Percentiles rank a stretch among this genome's conserved stretches.
These are phyloP conservation scores for Saccharomyces eubayanus DNA, from an alignment of 805 yeast species.

Conservation along the genomic window DNA sequence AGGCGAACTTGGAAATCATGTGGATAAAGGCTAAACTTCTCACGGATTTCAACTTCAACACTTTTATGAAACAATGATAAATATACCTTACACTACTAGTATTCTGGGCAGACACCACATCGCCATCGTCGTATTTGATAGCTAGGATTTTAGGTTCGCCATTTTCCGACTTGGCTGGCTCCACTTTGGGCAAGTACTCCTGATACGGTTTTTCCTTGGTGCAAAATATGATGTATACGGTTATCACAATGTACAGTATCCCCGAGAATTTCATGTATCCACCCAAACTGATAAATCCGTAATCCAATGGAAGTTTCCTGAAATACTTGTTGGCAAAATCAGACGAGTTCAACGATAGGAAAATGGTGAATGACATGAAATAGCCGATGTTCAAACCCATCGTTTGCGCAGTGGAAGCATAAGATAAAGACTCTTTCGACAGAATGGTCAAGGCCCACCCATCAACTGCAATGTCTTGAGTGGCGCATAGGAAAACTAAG, in stretches of 20 bases:
- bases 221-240: constrained; percentile 47
- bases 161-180: constrained; percentile 4
- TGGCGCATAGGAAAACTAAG: constrained; percentile 83
- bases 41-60: constrained; percentile 61
- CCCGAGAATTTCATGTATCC: constrained; percentile 78
- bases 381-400: constrained; percentile 91
- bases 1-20: constrained; percentile 77
- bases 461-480: constrained; percentile 97
- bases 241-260: constrained; percentile 55
- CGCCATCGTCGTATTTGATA: constrained; percentile 24
- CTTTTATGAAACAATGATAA: constrained; percentile 57
- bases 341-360: constrained; percentile 81
- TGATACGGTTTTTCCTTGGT: constrained; percentile 51
- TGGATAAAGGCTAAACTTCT: constrained; percentile 68
- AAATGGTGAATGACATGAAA: constrained; percentile 83
- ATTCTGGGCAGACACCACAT: constrained; percentile 21
- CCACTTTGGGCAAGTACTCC: constrained; percentile 5
- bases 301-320: constrained; percentile 48
- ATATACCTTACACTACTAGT: constrained; percentile 41
- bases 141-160: constrained; percentile 12
- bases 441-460: constrained; percentile 96
- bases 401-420: constrained; percentile 96
- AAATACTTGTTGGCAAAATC: constrained; percentile 87
- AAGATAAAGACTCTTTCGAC: constrained; percentile 68
- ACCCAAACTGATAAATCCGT: constrained; percentile 64